Percentiles rank a stretch among this genome's conserved stretches.
phyloP scores from a whole-genome alignment of 768 basidiomycete genomes.

The Erythrobasidium yunnanense region DNA sequence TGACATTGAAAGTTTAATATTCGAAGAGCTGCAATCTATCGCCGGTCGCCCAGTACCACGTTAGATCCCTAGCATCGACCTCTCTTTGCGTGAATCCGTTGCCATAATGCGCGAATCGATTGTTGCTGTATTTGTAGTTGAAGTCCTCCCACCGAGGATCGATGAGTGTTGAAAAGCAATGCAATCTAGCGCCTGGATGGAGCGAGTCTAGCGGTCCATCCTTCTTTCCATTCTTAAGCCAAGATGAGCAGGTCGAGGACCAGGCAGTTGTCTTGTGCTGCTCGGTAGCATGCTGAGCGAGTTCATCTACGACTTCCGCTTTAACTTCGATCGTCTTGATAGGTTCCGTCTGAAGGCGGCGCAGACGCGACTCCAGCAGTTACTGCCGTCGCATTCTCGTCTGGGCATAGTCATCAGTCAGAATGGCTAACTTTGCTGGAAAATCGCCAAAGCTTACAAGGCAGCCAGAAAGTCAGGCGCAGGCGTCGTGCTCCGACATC shows the following conservation, averaged over 20 bases:
- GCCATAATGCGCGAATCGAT: slow-evolving; percentile 28
- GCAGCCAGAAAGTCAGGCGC: slow-evolving; percentile 27
- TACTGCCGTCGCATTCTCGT: slow-evolving; percentile 19
- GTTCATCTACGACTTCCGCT: slow-evolving; percentile 16
- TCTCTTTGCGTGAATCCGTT: slow-evolving; percentile 26
- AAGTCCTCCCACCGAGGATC: slow-evolving; percentile 23
- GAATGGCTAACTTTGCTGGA: background rate
- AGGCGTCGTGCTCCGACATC: slow-evolving; percentile 24
- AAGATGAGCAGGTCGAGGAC: slow-evolving; percentile 24
- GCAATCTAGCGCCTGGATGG: slow-evolving; percentile 17
- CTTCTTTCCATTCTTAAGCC: slow-evolving; percentile 26
- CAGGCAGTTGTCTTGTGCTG: slow-evolving; percentile 25
- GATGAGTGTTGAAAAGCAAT: slow-evolving; percentile 17
- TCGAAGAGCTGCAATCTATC: slow-evolving; percentile 15
- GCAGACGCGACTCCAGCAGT: slow-evolving; percentile 20
- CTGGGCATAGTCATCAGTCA: background rate
- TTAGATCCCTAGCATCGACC: slow-evolving; percentile 23
- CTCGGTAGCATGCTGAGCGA: slow-evolving; percentile 14
- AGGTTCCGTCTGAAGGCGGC: slow-evolving; percentile 23
- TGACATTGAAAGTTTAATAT: too few species aligned
- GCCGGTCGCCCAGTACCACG: slow-evolving; percentile 19
- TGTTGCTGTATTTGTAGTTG: slow-evolving; percentile 21
- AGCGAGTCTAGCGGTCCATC: slow-evolving; percentile 27
- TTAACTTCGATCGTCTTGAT: slow-evolving; percentile 29
- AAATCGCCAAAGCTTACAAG: background rate